Evolutionary conservation across 164 flowering plant species (phyloP), one percentile per base, ranked within the genome.

Genomic region (Nelumbo lutea): DNA sequence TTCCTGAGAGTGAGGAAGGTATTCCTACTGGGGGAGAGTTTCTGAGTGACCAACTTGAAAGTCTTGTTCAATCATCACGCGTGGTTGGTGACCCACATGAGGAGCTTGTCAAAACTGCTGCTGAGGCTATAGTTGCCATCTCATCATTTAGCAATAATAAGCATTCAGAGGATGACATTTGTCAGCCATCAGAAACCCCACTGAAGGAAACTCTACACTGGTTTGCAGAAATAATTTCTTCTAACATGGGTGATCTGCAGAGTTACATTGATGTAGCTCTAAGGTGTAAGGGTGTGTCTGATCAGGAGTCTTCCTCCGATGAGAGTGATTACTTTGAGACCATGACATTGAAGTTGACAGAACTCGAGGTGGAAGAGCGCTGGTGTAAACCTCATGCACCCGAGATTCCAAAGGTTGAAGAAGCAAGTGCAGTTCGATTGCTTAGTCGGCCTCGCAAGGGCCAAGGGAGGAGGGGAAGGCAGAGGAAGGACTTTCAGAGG

Each of bases 401-500:
- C 10, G 91, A 90, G 15, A 61, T 70, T 69, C 71, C 68, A 15
- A 78, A 72, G 50, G 67, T 76, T 9, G 90, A 83, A 68, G 98
- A 85, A 59, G 62, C 77, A 3, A 85, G 72, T 40, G 27, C 75
- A 27, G 53, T 70, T 44, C 27, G 71, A 40, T 9, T 78, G 59
- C 44, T 73, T 27, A 78, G 64, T 38, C 76, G 90, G 48, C 82
- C 77, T n/a, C 81, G 93, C 10, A 86, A 79, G 73, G 95, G 93
- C 39, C 87, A 82, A 14, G 79, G 82, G 59, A 86, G 95, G 78
- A 81, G 97, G 74, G 96, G 98, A 63, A 87, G 96, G 81, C 97
- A 85, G 72, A 73, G 87, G 69, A 84, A 89, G 83, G 99, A 96
- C 73, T 96, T 96, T 75, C 99, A 93, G 71, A 83, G 91, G 79